These are phyloP conservation scores for Boeremia exigua DNA, from an alignment of 2,329 filamentous ascomycete genomes.

Conservation along the genomic window DNA sequence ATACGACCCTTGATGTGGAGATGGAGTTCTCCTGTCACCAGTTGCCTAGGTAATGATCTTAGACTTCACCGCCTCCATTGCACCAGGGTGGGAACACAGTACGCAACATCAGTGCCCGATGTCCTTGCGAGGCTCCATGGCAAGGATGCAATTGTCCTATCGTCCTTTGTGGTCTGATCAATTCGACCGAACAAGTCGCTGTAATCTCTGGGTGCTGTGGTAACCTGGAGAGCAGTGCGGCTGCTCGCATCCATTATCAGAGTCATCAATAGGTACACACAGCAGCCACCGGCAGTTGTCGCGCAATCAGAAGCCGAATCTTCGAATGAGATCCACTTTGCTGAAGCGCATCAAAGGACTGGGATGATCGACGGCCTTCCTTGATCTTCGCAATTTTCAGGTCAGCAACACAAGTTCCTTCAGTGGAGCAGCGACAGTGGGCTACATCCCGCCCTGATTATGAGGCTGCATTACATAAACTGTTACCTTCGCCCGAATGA, in stretches of 20 bases:
- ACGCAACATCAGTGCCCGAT: not conserved
- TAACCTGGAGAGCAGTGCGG: not conserved
- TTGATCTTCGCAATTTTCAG: not conserved
- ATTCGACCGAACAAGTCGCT: not conserved
- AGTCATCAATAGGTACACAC: not conserved
- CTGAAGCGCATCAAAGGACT: conserved; percentile 4
- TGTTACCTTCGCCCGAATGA: not conserved
- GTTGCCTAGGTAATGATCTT: conserved; percentile 1
- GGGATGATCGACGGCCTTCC: conserved; percentile 2
- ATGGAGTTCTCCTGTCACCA: not conserved
- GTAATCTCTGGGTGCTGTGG: not conserved
- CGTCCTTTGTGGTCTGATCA: not conserved
- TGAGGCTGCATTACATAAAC: not conserved
- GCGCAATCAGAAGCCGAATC: not conserved
- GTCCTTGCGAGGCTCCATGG: not conserved
- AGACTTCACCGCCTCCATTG: conserved; percentile 8
- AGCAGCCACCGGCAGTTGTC: conserved; percentile 5
- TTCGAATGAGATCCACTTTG: conserved; percentile 4
- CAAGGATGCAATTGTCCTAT: not conserved
- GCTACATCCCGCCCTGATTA: not conserved
- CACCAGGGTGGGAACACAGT: not conserved
- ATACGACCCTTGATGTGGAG: not conserved
- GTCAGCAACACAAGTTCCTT: not conserved
- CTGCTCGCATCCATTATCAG: not conserved
- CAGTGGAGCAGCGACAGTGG: conserved; percentile 1